Percentiles rank a stretch among this genome's conserved stretches.
Conservation (phyloP, 2,329 filamentous ascomycete genomes). For the Aspergillus fijiensis region DNA sequence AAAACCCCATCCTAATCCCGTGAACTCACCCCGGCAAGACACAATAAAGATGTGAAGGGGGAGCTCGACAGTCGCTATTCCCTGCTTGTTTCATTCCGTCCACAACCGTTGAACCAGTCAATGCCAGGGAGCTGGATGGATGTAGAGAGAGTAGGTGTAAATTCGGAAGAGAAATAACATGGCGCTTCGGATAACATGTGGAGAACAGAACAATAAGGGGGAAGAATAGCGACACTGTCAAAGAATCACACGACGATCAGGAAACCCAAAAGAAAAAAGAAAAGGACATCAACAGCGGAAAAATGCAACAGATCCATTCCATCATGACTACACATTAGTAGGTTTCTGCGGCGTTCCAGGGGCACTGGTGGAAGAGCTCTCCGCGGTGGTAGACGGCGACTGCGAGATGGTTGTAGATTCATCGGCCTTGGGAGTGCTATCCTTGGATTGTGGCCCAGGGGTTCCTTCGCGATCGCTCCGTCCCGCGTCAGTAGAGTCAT, state of each 20-base stretch:
- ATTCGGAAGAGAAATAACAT: slow-evolving; percentile 13
- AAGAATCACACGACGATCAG: slow-evolving; percentile 22
- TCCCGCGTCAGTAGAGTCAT: slow-evolving; percentile 46
- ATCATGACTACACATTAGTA: slow-evolving; percentile 28
- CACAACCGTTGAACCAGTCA: slow-evolving; percentile 13
- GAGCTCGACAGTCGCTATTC: slow-evolving; percentile 4
- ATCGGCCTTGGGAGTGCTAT: slow-evolving; percentile 23
- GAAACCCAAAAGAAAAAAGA: slow-evolving; percentile 21
- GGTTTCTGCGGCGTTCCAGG: slow-evolving; percentile 28
- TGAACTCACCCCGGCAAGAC: slow-evolving; percentile 14
- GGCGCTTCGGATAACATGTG: slow-evolving; percentile 19
- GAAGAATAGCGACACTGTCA: slow-evolving; percentile 19
- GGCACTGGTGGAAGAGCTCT: slow-evolving; percentile 24
- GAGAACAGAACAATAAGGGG: slow-evolving; percentile 2
- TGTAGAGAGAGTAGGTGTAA: slow-evolving; percentile 18
- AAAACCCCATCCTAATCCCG: slow-evolving; percentile 15
- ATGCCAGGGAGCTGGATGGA: slow-evolving; percentile 16
- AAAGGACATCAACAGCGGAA: slow-evolving; percentile 11
- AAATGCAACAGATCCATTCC: slow-evolving; percentile 16
- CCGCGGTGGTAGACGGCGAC: slow-evolving; percentile 40
- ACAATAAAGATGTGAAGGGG: slow-evolving; percentile 11
- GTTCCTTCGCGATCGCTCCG: slow-evolving; percentile 53
- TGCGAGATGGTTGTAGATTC: slow-evolving; percentile 34
- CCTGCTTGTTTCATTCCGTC: slow-evolving; percentile 13
- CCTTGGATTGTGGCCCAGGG: slow-evolving; percentile 48